Conservation (phyloP, 306 rosid species). For the Lotus japonicus region DNA sequence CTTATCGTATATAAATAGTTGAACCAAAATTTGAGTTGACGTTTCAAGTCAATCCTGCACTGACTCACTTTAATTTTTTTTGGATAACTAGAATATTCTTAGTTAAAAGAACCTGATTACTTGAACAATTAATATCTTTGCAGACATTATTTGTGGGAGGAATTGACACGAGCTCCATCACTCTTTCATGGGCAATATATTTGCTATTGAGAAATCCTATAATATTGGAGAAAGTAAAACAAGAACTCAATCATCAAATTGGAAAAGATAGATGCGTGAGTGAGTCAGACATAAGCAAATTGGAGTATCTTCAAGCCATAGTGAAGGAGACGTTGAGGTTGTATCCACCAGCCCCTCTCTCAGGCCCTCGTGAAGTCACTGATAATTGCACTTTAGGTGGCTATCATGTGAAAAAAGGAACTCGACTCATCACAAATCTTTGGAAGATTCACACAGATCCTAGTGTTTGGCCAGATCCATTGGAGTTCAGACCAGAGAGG, state of each 20-base stretch:
- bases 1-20: too few species aligned
- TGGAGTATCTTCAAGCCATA: constrained; percentile 12
- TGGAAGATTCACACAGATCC: not conserved
- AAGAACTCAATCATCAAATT: not conserved
- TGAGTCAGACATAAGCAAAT: not conserved
- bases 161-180: not conserved
- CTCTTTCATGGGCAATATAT: constrained; percentile 12
- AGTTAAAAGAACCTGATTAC: not conserved
- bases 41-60: too few species aligned
- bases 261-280: not conserved
- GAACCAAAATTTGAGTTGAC: too few species aligned
- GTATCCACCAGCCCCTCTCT: not conserved
- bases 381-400: not conserved
- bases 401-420: constrained; percentile 7
- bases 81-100: not conserved
- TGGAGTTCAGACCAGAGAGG: not conserved
- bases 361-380: not conserved
- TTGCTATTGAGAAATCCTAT: not conserved
- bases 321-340: constrained; percentile 15
- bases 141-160: constrained; percentile 7
- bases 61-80: too few species aligned
- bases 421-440: not conserved
- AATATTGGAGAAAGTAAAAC: not conserved
- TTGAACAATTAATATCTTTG: not conserved
- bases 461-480: not conserved